Conservation (phyloP, 441 rosid species). For the Mallotus repandus region DNA sequence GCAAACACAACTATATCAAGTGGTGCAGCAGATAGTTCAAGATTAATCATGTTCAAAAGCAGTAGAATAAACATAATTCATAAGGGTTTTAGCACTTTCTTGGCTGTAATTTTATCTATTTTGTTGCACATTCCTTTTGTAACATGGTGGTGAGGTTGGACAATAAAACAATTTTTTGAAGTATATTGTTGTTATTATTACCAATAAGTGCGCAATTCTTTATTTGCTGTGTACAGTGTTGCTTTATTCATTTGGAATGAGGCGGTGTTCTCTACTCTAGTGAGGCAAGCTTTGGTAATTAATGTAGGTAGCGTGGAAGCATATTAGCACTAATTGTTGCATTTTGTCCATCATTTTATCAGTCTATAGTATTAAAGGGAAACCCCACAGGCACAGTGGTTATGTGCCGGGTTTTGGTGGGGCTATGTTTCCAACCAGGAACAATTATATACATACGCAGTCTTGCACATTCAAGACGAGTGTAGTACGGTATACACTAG, state of each 20-base stretch:
- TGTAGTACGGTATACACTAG: too few species aligned
- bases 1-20: slow-evolving; percentile 56
- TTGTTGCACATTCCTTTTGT: slow-evolving; percentile 42
- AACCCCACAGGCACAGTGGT: too few species aligned
- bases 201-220: neutral
- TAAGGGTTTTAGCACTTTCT: slow-evolving; percentile 16
- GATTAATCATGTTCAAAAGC: slow-evolving; percentile 34
- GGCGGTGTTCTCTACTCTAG: too few species aligned
- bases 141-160: slow-evolving; percentile 30
- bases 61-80: slow-evolving; percentile 39
- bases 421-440: too few species aligned
- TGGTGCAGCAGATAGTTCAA: slow-evolving; percentile 46
- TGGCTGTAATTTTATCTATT: slow-evolving; percentile 43
- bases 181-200: neutral
- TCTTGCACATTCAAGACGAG: too few species aligned
- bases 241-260: neutral
- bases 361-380: too few species aligned
- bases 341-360: too few species aligned
- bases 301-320: neutral
- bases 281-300: too few species aligned
- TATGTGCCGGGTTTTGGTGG: too few species aligned
- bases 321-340: too few species aligned
- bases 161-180: slow-evolving; percentile 19
- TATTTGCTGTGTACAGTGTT: neutral
- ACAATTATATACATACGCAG: too few species aligned